A percentile compares a stretch with the other conserved stretches of the same genome.
These are phyloP conservation scores for Diplodia intermedia DNA, from an alignment of 2,329 filamentous ascomycete genomes.

Conservation along the genomic window DNA sequence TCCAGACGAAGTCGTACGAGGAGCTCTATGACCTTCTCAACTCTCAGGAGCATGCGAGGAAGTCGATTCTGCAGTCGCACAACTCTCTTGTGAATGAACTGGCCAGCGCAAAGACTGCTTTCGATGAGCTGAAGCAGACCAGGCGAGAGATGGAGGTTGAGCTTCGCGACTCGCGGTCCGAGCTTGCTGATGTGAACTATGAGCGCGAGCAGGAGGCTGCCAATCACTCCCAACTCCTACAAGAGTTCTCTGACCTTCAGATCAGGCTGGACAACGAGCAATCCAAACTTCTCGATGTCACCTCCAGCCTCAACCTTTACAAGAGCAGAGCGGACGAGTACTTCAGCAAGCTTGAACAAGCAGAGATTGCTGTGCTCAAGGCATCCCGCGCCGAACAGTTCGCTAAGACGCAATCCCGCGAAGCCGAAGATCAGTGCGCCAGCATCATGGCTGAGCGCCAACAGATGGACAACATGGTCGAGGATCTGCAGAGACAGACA, in stretches of 20 bases:
- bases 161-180: constrained; percentile 80
- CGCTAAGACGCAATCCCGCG: constrained; percentile 84
- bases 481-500: constrained; percentile 88
- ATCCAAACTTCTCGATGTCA: constrained; percentile 83
- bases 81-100: constrained; percentile 86
- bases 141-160: constrained; percentile 84
- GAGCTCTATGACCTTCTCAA: constrained; percentile 92
- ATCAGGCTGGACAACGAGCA: constrained; percentile 89
- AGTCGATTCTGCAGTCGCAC: constrained; percentile 80
- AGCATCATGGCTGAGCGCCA: constrained; percentile 91
- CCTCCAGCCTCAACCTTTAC: constrained; percentile 84
- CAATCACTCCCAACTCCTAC: constrained; percentile 85
- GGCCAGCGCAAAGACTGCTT: constrained; percentile 82
- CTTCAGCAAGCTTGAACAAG: constrained; percentile 95
- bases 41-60: constrained; percentile 87
- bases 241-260: constrained; percentile 92
- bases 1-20: constrained; percentile 92
- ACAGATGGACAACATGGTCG: constrained; percentile 84
- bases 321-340: constrained; percentile 94
- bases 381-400: constrained; percentile 92
- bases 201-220: constrained; percentile 85
- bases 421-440: constrained; percentile 89
- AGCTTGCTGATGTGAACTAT: constrained; percentile 78
- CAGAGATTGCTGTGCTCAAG: constrained; percentile 93
- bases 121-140: constrained; percentile 84